Percentiles rank a stretch among this genome's conserved stretches.
These are phyloP conservation scores for Vitis rotundifolia DNA, from an alignment of 164 flowering plant species.

Conservation along the genomic window DNA sequence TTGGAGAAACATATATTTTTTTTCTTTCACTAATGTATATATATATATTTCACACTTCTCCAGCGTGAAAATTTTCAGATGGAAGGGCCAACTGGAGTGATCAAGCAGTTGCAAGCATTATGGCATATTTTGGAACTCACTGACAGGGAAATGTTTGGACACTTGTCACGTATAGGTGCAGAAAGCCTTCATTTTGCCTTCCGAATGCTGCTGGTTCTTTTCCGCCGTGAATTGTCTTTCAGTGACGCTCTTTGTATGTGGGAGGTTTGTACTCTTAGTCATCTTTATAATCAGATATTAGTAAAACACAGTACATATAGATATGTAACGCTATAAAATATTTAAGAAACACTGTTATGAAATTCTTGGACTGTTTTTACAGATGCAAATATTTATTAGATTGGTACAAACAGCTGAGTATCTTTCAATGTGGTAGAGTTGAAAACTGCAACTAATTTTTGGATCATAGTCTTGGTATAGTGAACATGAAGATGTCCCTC, in stretches of 20 bases:
- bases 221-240: slow-evolving; percentile 86
- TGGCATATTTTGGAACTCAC: slow-evolving; percentile 73
- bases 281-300: too few species aligned
- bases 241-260: slow-evolving; percentile 86
- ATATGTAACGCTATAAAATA: too few species aligned
- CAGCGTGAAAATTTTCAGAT: slow-evolving; percentile 89
- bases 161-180: slow-evolving; percentile 76
- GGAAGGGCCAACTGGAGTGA: slow-evolving; percentile 90
- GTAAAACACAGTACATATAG: too few species aligned
- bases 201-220: slow-evolving; percentile 86
- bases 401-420: too few species aligned
- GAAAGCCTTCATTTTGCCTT: slow-evolving; percentile 95
- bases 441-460: too few species aligned
- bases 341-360: too few species aligned
- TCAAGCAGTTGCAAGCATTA: slow-evolving; percentile 79
- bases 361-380: too few species aligned
- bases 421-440: too few species aligned
- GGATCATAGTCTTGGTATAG: too few species aligned
- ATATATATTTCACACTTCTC: slow-evolving; percentile 14
- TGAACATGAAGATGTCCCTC: too few species aligned
- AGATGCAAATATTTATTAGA: too few species aligned
- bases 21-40: slow-evolving; percentile 4
- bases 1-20: background rate
- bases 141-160: slow-evolving; percentile 74
- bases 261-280: slow-evolving; percentile 66